Evolutionary conservation across 148 eudicot species (phyloP).

Genomic region (Heliosperma pusillum): DNA sequence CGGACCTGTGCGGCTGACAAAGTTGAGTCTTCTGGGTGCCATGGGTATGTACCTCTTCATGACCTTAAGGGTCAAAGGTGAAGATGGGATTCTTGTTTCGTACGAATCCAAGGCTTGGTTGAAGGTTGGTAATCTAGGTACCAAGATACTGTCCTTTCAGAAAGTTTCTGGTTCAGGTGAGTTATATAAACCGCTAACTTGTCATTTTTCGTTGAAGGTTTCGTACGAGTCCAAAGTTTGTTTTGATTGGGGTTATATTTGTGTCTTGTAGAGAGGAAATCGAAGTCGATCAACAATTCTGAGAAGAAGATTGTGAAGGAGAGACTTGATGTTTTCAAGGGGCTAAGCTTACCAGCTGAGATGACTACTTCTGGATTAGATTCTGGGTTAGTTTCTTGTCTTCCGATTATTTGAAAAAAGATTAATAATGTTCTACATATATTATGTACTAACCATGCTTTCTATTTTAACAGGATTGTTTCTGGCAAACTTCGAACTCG

Average conservation of each 20-base stretch:
- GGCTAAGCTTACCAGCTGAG: not conserved
- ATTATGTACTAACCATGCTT: not conserved
- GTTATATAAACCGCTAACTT: no score
- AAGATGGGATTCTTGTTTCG: no score
- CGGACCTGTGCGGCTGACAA: no score
- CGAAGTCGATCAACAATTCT: not conserved
- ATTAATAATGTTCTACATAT: not conserved
- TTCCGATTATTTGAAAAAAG: not conserved
- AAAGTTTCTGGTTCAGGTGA: no score
- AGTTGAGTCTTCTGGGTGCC: no score
- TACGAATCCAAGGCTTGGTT: no score
- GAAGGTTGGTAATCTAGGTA: no score
- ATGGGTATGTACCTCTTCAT: no score
- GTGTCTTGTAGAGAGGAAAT: not conserved
- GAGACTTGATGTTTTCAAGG: not conserved
- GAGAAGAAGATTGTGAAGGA: not conserved
- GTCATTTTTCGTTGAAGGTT: no score
- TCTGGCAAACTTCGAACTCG: conserved; percentile 5
- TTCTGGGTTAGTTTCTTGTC: not conserved
- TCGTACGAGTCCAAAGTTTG: no score
- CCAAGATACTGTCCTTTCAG: no score
- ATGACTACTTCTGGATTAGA: not conserved
- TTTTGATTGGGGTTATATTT: not conserved
- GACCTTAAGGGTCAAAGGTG: no score
- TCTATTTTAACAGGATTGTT: not conserved